A percentile compares a stretch with the other conserved stretches of the same genome.
Evolutionary conservation across 371 early-diverging fungal species (phyloP).

Genomic region (Haplosporangium sp.): DNA sequence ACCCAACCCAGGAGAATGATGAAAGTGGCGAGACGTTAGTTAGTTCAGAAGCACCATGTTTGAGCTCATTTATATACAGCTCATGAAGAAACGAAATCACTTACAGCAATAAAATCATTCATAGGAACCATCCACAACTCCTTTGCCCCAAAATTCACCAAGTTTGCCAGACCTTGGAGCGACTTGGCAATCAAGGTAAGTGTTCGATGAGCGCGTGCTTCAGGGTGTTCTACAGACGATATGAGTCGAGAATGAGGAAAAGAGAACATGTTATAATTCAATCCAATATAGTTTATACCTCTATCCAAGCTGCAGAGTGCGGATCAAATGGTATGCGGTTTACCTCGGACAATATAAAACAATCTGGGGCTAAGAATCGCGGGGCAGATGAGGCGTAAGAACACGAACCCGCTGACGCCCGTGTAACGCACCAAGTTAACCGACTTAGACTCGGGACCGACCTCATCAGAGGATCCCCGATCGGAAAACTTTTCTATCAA

Average conservation of each 20-base stretch:
- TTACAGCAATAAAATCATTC: constrained; percentile 66
- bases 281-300: neutral
- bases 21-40: neutral
- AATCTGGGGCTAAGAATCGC: constrained; percentile 87
- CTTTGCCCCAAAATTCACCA: constrained; percentile 78
- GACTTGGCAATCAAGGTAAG: constrained; percentile 85
- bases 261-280: neutral
- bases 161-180: constrained; percentile 82
- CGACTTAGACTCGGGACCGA: constrained; percentile 18
- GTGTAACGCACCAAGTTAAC: constrained; percentile 40
- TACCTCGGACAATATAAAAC: constrained; percentile 76
- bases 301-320: neutral
- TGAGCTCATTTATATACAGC: too few relatives aligned
- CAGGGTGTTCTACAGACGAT: constrained; percentile 66
- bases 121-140: constrained; percentile 84
- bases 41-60: neutral
- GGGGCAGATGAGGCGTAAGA: constrained; percentile 86
- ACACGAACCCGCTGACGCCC: constrained; percentile 78
- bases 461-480: neutral
- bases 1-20: neutral
- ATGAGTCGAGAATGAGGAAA: too few relatives aligned
- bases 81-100: neutral
- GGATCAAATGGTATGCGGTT: neutral
- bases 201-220: constrained; percentile 71
- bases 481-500: constrained; percentile 47